Base-by-base conservation (phyloP, 2,329 filamentous ascomycete genomes). In the Colletotrichum plurivorum region DNA sequence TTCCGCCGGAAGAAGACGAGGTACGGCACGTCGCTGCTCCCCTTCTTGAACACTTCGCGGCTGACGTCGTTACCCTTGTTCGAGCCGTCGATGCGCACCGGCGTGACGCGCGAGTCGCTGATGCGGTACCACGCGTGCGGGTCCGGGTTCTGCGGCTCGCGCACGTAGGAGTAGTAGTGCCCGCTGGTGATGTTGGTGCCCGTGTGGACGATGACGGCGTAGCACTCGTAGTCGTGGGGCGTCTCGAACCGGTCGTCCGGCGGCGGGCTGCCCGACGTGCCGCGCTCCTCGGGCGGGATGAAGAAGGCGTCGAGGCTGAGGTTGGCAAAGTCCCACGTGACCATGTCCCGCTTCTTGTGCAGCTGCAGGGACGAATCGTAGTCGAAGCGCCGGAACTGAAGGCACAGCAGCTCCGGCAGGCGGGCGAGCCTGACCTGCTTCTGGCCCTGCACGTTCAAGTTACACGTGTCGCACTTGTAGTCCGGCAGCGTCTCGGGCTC, bases 221-320 rank as follows among this genome's bases (percentile, higher is more conserved):
- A 98, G 60, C 93, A 91, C 76, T 97, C 92, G 79, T 98, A 99
- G 5, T 84, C 82, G 76, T 93, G 94, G 0, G 93, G 91, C 1
- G 80, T 81, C 2, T 75, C 73, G 66, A 87, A 85, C 15, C 82
- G 81, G 10, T 74, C 78, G 66, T 84, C 82, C 5, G 53, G 56
- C 5, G 53, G 56, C 1, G 61, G 46, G 45, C 5, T 55, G 57
- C 15, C 41, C 55, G 7, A 52, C 43, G 68, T 79, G 77, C 46
- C 79, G 78, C 78, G 60, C 76, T 82, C 63, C 74, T 82, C 61
- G 74, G 78, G 69, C 13, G 76, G 76, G 68, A 83, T 77, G 69
- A 82, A 84, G 73, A 81, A 85, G 6, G 77, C 80, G 9, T 80
- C 83, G 31, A 90, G 79, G 74, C 89, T 85, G 16, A 97, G 84